Evolutionary conservation across 73 alveolate species (phyloP), one percentile per base, ranked within the genome.

Genomic region (Vitrella brassicaformis): DNA sequence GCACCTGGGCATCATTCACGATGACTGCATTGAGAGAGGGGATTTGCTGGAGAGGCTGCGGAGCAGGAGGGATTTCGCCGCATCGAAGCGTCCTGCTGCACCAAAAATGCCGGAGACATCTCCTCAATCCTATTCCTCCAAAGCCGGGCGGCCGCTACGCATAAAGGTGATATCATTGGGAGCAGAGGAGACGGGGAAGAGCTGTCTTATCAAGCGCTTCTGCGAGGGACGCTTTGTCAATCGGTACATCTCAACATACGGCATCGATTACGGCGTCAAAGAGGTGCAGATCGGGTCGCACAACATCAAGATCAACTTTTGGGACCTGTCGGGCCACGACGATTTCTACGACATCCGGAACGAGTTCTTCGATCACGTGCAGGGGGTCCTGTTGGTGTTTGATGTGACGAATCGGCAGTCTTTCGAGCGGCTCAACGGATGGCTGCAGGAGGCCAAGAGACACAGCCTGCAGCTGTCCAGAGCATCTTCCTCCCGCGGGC

Each of bases 211-310:
- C 71, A 96, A 96, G 89, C 72, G 98, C 71, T 96, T 93, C 84
- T 96, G 99, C 84, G 99, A 96, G 82, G 98, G 97, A 32, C 77
- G 84, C 27, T 78, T 69, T 28, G 84, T 78, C 56, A 39, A 39
- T 14, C 4, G 56, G 56, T 39, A 39, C 56, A 96, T 96, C 68
- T 80, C 97, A 28, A 96, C 99, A 26, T 95, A 95, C 66, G 99
- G 99, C 30, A 95, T 96, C 19, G 99, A 96, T 78, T 96, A 95
- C 73, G 99, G 99, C 10, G 99, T 96, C 31, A 96, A 96, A 79
- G 94, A 93, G 73, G 87, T 96, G 87, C 82, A 85, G 27, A 90
- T 94, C 73, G 72, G 87, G 74, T 95, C 94, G 19, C 81, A 84
- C 47, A 81, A 82, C 74, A 88, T 92, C 56, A 14, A 39, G 56